Base-by-base conservation (phyloP, 1,284 basidiomycete species). In the Cutaneotrichosporon dermatis region DNA sequence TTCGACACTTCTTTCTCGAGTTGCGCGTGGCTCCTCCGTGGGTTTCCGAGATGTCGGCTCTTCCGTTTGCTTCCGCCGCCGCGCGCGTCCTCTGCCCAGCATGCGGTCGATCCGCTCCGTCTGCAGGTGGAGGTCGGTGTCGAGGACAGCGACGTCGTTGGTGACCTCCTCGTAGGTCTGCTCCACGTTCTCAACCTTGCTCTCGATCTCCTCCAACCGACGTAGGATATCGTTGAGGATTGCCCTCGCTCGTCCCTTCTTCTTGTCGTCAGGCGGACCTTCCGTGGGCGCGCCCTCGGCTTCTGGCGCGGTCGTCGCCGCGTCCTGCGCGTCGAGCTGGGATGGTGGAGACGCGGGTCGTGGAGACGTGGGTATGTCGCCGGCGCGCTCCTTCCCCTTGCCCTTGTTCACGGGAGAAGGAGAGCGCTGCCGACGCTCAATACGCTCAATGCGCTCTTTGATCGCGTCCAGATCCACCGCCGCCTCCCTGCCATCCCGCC, bases 191-290 rank as follows among this genome's bases (percentile, higher is more conserved):
- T 51, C 50, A 2, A 51, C 35, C 16, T 45, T 10, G 1, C 35
- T 37, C 50, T 59, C 53, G 42, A 51, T 43, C 13, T 44, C 37
- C 43, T 46, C 48, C 10, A 57, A 41, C 2, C 53, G 53, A 36
- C 7, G 6, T 3, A 51, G 48, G 6, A 55, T 49, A n/a, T 51
- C 35, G 11, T 40, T 16, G 36, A 54, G 41, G 3, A 37, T 54
- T 10, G 40, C 35, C 35, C 43, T 48, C 9, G 37, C 49, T 12
- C 49, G 49, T n/a, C 43, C 43, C 42, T 37, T 48, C 42, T 40
- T 48, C 4, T 35, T 4, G 13, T 25, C 36, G 25, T 25, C 25
- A 25, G 25, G 25, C 25, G 25, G 25, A 25, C 25, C 25, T 25
- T 25, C 25, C 25, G 25, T 25, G 25, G 25, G 25, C 25, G 25